phyloP scores from a whole-genome alignment of 2,329 filamentous ascomycete genomes.

The Xylaria sp. region DNA sequence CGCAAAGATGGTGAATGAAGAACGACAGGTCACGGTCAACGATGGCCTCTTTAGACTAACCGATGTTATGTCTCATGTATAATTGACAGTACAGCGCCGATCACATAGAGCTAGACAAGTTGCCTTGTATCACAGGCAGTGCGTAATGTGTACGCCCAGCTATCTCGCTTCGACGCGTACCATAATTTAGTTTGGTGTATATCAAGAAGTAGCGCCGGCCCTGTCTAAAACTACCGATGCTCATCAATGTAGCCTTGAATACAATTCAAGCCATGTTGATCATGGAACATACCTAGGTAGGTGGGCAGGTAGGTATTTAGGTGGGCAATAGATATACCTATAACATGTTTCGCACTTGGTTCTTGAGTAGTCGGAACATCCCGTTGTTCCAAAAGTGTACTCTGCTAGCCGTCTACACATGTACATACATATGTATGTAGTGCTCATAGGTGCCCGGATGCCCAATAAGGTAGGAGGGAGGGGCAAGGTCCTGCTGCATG shows the following conservation, averaged over 20 bases:
- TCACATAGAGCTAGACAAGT: conserved; percentile 8
- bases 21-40: conserved; percentile 2
- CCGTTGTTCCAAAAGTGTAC: conserved; percentile 1
- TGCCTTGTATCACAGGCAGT: conserved; percentile 12
- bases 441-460: neutral
- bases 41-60: neutral
- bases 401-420: too few species aligned
- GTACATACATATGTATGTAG: too few species aligned
- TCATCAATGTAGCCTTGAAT: neutral
- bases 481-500: conserved; percentile 26
- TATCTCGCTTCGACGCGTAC: neutral
- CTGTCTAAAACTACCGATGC: neutral
- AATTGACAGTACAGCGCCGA: conserved; percentile 2
- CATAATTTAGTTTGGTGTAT: conserved; percentile 6
- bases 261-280: neutral
- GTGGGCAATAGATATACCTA: too few species aligned
- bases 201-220: neutral
- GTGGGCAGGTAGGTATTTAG: neutral
- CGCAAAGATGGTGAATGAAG: conserved; percentile 57
- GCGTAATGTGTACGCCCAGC: neutral
- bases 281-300: neutral
- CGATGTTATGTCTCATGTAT: conserved; percentile 3
- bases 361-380: conserved; percentile 3
- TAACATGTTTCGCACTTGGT: neutral
- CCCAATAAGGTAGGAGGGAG: neutral